Percentiles rank a stretch among this genome's conserved stretches.
Evolutionary conservation across 2,329 filamentous ascomycete genomes (phyloP).

Genomic region (Penicillium sp.): DNA sequence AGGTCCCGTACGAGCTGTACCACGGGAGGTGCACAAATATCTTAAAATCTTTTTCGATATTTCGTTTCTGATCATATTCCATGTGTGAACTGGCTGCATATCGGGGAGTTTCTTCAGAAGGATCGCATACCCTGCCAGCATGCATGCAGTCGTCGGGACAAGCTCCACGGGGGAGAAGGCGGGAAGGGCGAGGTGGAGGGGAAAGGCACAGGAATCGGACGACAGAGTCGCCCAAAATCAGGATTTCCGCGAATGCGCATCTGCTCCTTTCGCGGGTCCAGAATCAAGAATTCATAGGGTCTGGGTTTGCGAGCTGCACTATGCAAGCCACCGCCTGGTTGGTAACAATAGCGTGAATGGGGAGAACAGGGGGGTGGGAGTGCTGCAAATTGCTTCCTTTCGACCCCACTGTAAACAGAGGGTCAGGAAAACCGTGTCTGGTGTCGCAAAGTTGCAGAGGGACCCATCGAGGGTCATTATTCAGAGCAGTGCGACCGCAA

Average conservation of each 20-base stretch:
- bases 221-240: background rate
- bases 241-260: too few relatives aligned
- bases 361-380: background rate
- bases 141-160: background rate
- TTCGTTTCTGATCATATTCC: background rate
- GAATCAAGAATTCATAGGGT: background rate
- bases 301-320: constrained; percentile 8
- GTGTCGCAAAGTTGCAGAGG: constrained; percentile 7
- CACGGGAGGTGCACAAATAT: background rate
- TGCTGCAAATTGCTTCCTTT: constrained; percentile 2
- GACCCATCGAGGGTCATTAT: background rate
- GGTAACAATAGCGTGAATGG: constrained; percentile 12
- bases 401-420: constrained; percentile 5
- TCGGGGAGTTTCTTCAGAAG: background rate
- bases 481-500: background rate
- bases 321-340: constrained; percentile 18
- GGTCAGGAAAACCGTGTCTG: background rate
- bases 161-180: background rate
- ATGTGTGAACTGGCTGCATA: background rate
- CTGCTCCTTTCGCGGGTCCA: background rate
- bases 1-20: background rate
- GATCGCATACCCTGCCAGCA: background rate
- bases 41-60: background rate
- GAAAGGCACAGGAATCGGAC: background rate
- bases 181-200: too few relatives aligned